phyloP scores from a whole-genome alignment of 2,329 filamentous ascomycete species.

The Epichloe sylvatica region DNA sequence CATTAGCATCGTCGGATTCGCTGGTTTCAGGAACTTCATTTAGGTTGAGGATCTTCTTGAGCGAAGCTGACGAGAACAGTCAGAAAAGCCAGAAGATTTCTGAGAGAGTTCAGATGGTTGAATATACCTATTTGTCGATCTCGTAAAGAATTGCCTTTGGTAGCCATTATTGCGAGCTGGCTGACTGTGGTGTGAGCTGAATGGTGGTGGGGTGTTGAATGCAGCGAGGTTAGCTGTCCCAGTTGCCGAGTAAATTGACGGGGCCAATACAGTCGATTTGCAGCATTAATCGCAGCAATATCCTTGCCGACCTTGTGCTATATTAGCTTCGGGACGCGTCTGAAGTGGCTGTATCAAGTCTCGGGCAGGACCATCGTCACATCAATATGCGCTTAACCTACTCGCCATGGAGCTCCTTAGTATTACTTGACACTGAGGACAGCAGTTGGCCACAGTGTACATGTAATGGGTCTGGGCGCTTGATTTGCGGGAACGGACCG shows the following conservation, averaged over 20 bases:
- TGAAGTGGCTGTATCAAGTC: neutral
- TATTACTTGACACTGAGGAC: neutral
- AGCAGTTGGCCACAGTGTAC: slow-evolving; percentile 3
- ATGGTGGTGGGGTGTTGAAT: neutral
- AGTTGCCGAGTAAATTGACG: neutral
- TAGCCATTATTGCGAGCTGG: slow-evolving; percentile 25
- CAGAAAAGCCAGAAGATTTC: neutral
- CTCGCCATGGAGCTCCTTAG: slow-evolving; percentile 1
- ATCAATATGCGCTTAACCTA: neutral
- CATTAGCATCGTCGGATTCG: slow-evolving; percentile 47
- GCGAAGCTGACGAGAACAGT: slow-evolving; percentile 47
- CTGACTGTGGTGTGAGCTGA: neutral
- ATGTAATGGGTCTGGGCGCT: neutral
- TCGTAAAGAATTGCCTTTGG: slow-evolving; percentile 32
- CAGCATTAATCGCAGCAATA: neutral
- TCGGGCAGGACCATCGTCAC: neutral
- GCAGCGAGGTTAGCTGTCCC: neutral
- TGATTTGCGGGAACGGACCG: slow-evolving; percentile 9
- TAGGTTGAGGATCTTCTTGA: slow-evolving; percentile 90
- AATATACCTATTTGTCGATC: slow-evolving; percentile 36
- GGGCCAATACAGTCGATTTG: neutral
- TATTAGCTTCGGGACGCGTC: neutral
- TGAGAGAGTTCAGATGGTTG: neutral
- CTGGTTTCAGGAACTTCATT: slow-evolving; percentile 57
- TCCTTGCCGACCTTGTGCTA: neutral